Percentiles rank a stretch among this genome's conserved stretches.
Conservation (phyloP, 2,329 filamentous ascomycete species). For the Diaporthe citrichinensis region DNA sequence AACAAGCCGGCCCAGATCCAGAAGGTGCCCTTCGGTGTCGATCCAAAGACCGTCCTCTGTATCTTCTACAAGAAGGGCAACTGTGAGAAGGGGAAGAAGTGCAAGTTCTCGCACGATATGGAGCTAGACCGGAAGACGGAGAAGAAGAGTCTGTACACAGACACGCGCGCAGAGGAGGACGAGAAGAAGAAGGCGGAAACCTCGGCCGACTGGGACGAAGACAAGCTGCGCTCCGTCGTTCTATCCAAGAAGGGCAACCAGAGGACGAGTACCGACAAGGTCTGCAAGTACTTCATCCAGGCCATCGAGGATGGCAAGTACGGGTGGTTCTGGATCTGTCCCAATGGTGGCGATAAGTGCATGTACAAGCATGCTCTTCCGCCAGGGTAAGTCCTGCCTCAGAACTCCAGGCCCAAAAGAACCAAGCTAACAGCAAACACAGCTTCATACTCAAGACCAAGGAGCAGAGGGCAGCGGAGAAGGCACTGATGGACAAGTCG, state of each 20-base stretch:
- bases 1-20: constrained; percentile 95
- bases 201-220: constrained; percentile 98
- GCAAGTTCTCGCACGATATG: constrained; percentile 96
- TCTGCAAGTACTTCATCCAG: constrained; percentile 98
- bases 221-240: constrained; percentile 91
- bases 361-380: constrained; percentile 98
- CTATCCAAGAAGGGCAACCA: constrained; percentile 98
- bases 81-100: constrained; percentile 97
- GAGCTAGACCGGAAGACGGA: constrained; percentile 90
- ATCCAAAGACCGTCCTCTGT: constrained; percentile 97
- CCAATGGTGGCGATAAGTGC: constrained; percentile 96
- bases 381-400: constrained; percentile 78
- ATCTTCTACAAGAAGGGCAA: constrained; percentile 98
- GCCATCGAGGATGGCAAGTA: constrained; percentile 99
- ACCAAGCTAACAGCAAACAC: constrained; percentile 37
- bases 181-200: constrained; percentile 90
- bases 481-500: constrained; percentile 95
- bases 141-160: constrained; percentile 93
- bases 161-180: constrained; percentile 80
- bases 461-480: constrained; percentile 95
- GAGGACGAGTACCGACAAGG: constrained; percentile 94
- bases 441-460: constrained; percentile 98
- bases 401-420: neutral
- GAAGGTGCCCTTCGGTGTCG: constrained; percentile 97
- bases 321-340: constrained; percentile 99